Conservation (phyloP, 345 rosid species). For the Citrus cavaleriei region DNA sequence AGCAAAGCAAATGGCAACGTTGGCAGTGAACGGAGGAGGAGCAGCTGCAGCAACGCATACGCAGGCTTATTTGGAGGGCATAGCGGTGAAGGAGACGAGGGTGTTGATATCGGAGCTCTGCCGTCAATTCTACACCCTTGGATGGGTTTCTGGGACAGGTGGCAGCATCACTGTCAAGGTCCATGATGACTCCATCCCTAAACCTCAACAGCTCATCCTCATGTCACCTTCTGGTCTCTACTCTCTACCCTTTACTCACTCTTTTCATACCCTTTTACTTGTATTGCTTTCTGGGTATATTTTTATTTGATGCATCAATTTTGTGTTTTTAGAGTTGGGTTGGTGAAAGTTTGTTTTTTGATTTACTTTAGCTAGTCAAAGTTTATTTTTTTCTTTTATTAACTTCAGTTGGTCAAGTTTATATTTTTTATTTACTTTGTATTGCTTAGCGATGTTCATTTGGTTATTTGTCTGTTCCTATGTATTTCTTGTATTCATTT, state of each 20-base stretch:
- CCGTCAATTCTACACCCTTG: slow-evolving; percentile 79
- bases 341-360: neutral
- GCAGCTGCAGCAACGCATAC: slow-evolving; percentile 45
- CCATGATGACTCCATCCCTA: slow-evolving; percentile 75
- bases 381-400: neutral
- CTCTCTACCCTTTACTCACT: neutral
- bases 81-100: slow-evolving; percentile 57
- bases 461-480: neutral
- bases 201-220: slow-evolving; percentile 67
- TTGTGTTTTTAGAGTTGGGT: neutral
- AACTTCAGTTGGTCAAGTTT: neutral
- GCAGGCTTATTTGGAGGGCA: slow-evolving; percentile 68
- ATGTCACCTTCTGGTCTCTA: slow-evolving; percentile 92
- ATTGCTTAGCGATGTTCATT: neutral
- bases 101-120: slow-evolving; percentile 70
- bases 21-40: slow-evolving; percentile 29
- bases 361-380: neutral
- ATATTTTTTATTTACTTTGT: neutral
- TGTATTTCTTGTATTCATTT: neutral
- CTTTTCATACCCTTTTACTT: neutral
- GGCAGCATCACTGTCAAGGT: slow-evolving; percentile 88
- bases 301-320: neutral
- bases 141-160: slow-evolving; percentile 95
- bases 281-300: neutral
- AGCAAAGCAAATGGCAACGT: slow-evolving; percentile 3